Evolutionary conservation across 345 rosid species (phyloP).

Genomic region (Stellera chamaejasme): DNA sequence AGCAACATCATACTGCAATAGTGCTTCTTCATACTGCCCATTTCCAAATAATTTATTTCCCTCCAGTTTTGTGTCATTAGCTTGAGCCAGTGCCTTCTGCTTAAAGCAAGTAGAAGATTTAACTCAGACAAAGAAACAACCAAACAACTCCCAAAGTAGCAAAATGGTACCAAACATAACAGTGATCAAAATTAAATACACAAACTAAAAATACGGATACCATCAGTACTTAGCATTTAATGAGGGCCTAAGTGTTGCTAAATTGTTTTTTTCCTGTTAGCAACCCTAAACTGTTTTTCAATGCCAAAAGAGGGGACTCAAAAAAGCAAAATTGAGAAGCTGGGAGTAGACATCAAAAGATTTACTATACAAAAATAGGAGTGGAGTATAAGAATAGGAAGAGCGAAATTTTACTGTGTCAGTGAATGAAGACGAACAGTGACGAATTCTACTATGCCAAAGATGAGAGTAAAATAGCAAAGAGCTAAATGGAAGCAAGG

Average conservation of each 20-base stretch:
- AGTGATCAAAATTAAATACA: not conserved
- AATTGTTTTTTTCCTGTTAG: too few species aligned
- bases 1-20: constrained; percentile 55
- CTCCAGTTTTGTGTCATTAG: constrained; percentile 65
- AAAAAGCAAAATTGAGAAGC: too few species aligned
- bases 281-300: too few species aligned
- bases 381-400: too few species aligned
- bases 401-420: too few species aligned
- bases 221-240: too few species aligned
- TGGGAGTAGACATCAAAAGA: too few species aligned
- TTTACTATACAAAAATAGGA: too few species aligned
- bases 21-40: constrained; percentile 72
- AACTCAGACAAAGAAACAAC: not conserved
- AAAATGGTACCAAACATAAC: not conserved
- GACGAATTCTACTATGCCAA: not conserved
- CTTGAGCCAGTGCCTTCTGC: constrained; percentile 49
- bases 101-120: constrained; percentile 4
- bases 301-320: too few species aligned
- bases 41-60: constrained; percentile 66
- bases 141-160: not conserved
- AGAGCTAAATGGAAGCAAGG: too few species aligned
- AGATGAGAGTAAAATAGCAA: not conserved
- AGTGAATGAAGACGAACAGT: too few species aligned
- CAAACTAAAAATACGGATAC: not conserved
- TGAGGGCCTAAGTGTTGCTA: too few species aligned